Evolutionary conservation across 306 rosid genomes (phyloP), one percentile per base, ranked within the genome.

Genomic region (Quercus variabilis): DNA sequence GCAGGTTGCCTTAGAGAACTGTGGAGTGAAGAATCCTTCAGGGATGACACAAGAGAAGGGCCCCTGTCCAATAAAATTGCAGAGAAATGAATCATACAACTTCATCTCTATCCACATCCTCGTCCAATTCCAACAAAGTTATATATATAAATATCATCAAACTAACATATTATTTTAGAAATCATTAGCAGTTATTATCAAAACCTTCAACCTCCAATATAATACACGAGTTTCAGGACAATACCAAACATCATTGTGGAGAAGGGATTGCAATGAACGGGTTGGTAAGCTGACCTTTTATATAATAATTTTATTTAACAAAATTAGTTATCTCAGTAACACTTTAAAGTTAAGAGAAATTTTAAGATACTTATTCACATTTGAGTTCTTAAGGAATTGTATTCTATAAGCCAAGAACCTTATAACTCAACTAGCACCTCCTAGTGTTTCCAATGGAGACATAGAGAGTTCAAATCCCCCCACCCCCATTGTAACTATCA

Each of bases 1-100:
- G 99, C 99, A 75, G 99, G 99, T 83, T 92, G 97, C 81, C 99
- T 91, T 51, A 94, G 77, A 76, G 99, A 94, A 87, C 76, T 89
- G 86, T 94, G 99, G 68, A 94, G 97, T 12, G 91, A 94, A 64
- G 88, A 87, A 85, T 94, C 99, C 90, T 91, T 94, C 90, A 94
- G 81, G 75, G 99, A 92, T 78, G 89, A 88, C 83, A 92, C 94
- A 60, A 94, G 97, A 49, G 91, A 79, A 85, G 99, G 99, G 76
- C 94, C 99, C 99, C 99, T 94, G 90, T 79, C 83, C 82, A 85
- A 86, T 77, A 80, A 41, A 81, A 83, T 75, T 62, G 74, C 77
- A 73, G 57, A 83, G 59, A 76, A 84, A 80, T 62, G 74, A 70
- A 74, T 85, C 69, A 78, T 69, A 74, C 56, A 79, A 78, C 74